A percentile compares a stretch with the other conserved stretches of the same genome.
Conservation (phyloP, 192 early-diverging fungal species). For the Coemansia erecta region DNA sequence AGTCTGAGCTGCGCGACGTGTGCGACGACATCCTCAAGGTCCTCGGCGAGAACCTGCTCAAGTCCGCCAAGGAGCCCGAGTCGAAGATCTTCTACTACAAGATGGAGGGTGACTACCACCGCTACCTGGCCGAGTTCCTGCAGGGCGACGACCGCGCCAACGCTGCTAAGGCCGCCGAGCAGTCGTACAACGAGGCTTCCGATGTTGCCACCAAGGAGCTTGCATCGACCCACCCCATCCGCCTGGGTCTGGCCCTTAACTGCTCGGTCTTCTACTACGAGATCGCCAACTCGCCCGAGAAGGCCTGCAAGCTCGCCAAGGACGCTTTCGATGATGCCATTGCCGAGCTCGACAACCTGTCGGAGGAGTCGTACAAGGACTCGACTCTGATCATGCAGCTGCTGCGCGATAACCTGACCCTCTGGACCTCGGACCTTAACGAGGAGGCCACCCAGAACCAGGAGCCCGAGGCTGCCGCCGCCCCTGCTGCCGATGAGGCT, state of each 20-base stretch:
- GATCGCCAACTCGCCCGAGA: constrained; percentile 96
- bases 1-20: constrained; percentile 90
- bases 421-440: constrained; percentile 95
- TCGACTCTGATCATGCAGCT: constrained; percentile 99
- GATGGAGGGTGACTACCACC: constrained; percentile 99
- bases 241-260: constrained; percentile 96
- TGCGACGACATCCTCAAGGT: constrained; percentile 95
- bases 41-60: constrained; percentile 86
- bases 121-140: constrained; percentile 98
- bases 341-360: constrained; percentile 96
- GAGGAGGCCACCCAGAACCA: constrained; percentile 30
- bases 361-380: constrained; percentile 99
- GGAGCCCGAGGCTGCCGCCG: constrained; percentile 21
- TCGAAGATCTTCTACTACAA: constrained; percentile 99
- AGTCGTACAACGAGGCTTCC: constrained; percentile 93
- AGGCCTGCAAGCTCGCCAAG: constrained; percentile 91
- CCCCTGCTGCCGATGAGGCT: constrained; percentile 21
- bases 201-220: constrained; percentile 94
- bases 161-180: constrained; percentile 80
- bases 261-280: constrained; percentile 99
- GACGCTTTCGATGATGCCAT: constrained; percentile 95
- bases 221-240: constrained; percentile 97
- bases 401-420: constrained; percentile 96
- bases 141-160: constrained; percentile 81
- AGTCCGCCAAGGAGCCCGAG: constrained; percentile 89